Evolutionary conservation across 2,329 filamentous ascomycete genomes (phyloP), one percentile per base, ranked within the genome.

Genomic region (Exophiala phaeomuriformis): DNA sequence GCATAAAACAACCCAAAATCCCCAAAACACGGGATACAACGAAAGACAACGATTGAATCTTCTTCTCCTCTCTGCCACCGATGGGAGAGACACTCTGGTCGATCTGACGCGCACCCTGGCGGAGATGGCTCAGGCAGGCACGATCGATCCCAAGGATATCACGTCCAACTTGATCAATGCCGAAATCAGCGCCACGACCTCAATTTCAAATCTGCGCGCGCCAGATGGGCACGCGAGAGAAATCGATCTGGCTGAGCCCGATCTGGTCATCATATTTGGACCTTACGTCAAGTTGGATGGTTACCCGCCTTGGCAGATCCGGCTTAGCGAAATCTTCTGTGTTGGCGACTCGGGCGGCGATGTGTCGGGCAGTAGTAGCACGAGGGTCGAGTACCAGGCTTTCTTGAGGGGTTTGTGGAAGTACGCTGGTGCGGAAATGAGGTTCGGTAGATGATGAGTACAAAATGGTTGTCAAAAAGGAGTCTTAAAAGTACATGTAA

Each of bases 281-380:
- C 88, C 90, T 3, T 82, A 83, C 47, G 82, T 97, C 50, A 84
- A 90, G 67, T 72, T 98, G 42, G 84, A 89, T 50, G 90, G 93
- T 6, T 98, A 97, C 68, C 93, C 93, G 6, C 93, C 93, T 1
- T 98, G 93, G 93, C 93, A 96, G 71, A 80, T 97, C 57, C 81
- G 93, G 41, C 74, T 98, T 66, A 96, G 90, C 0, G 93, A 98
- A 75, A 96, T 98, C 53, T 96, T 90, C 67, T 81, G 75, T 68
- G 80, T 79, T 2, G 72, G 73, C 4, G 68, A 72, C 54, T 71
- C 69, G 0, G 68, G 66, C 50, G 67, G 67, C 3, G 63, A 64
- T 36, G 71, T 72, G 8, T 61, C 58, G 47, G 59, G 56, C 1
- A 53, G 57, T 27, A 50, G 49, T 9, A 53, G 47, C 37, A 62